Percentiles rank a stretch among this genome's conserved stretches.
Evolutionary conservation across 75 land plant genomes (phyloP).

Genomic region (Pinus albicaulis): DNA sequence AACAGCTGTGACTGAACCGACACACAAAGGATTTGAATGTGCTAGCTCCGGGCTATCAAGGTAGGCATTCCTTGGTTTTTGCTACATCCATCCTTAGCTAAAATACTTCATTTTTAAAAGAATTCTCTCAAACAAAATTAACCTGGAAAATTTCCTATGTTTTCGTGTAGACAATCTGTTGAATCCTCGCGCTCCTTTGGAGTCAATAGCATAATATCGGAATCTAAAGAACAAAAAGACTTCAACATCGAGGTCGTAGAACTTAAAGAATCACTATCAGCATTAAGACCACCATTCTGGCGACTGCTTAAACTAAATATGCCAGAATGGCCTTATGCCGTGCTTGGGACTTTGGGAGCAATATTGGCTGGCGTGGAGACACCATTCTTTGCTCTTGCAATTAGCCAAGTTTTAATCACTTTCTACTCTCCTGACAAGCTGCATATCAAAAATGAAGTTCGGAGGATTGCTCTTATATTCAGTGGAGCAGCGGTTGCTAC

Average conservation of each 20-base stretch:
- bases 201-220: constrained; percentile 9
- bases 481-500: constrained; percentile 59
- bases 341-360: constrained; percentile 74
- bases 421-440: constrained; percentile 59
- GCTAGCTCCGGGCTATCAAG: neutral
- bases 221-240: constrained; percentile 1
- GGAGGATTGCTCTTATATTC: constrained; percentile 50
- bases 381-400: constrained; percentile 77
- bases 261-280: neutral
- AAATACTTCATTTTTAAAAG: neutral
- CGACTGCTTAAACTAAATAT: constrained; percentile 55
- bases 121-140: neutral
- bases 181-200: constrained; percentile 5
- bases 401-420: constrained; percentile 50
- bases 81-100: neutral
- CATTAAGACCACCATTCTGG: constrained; percentile 35
- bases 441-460: constrained; percentile 47
- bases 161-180: constrained; percentile 2
- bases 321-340: constrained; percentile 79
- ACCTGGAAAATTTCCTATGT: neutral
- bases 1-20: neutral
- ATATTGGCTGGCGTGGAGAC: constrained; percentile 68
- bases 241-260: constrained; percentile 6
- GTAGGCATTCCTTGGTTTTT: neutral
- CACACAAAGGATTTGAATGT: neutral